phyloP scores from a whole-genome alignment of 169 alveolate species.

The Neospora caninum region DNA sequence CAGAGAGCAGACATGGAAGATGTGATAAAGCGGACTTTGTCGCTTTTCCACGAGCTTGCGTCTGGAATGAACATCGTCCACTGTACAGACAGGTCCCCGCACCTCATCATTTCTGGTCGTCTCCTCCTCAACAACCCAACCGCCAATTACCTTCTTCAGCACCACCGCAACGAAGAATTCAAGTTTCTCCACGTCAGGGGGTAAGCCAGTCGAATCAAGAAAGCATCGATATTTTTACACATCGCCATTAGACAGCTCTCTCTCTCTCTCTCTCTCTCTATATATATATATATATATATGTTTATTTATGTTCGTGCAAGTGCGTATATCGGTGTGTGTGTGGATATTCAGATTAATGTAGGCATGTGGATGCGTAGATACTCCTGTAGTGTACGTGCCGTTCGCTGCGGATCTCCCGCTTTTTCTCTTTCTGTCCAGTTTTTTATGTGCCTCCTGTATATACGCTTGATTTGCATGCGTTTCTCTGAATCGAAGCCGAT shows the following conservation, averaged over 20 bases:
- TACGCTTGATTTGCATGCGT: too few species aligned
- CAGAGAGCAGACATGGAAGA: slow-evolving; percentile 83
- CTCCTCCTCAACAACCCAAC: slow-evolving; percentile 90
- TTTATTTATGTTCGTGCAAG: too few species aligned
- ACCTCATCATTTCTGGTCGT: slow-evolving; percentile 91
- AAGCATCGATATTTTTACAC: not conserved
- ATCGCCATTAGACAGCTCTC: not conserved
- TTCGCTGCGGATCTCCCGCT: too few species aligned
- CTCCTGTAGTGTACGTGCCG: too few species aligned
- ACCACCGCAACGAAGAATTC: slow-evolving; percentile 78
- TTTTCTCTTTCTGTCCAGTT: too few species aligned
- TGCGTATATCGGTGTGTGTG: too few species aligned
- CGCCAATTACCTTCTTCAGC: slow-evolving; percentile 73
- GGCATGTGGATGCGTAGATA: too few species aligned
- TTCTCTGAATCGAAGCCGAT: too few species aligned
- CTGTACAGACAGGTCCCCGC: slow-evolving; percentile 90
- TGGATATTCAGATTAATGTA: too few species aligned
- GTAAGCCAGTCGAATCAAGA: not conserved
- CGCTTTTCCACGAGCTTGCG: slow-evolving; percentile 89
- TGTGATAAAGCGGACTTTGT: slow-evolving; percentile 89
- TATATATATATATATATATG: not conserved
- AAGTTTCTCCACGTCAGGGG: slow-evolving; percentile 71
- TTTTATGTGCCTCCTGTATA: too few species aligned
- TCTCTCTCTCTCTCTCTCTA: not conserved
- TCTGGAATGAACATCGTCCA: slow-evolving; percentile 94